Base-by-base conservation (phyloP, 352 stramenopile genomes). In the Phytophthora citricola region DNA sequence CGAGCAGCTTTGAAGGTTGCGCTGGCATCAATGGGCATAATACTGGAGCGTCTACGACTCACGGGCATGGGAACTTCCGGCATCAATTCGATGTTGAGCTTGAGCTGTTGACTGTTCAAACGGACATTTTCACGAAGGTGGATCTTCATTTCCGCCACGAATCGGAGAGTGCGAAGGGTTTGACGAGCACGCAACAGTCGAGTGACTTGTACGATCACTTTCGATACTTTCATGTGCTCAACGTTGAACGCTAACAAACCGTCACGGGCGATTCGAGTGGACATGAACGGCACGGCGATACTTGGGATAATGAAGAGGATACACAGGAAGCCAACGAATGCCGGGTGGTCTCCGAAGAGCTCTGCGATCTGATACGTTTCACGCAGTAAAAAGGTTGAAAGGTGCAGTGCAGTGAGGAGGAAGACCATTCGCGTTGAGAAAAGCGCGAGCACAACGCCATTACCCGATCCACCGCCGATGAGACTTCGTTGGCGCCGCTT, bases 61-160 rank as follows among this genome's bases (percentile, higher is more conserved):
- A 29, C 43, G 6, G 69, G 69, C 49, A 69, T 57, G 0, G 60
- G 60, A 5, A 74, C 66, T 36, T 73, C 65, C 2, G 65, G 64
- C 58, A 72, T 49, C 31, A 68, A 31, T 12, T 61, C 44, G 17
- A 69, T 65, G 47, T 60, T 64, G 11, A 54, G 32, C 34, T 56
- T 49, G 3, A 59, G 24, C 20, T 57, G 44, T 39, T 74, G 15
- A 9, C 22, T 57, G 22, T 48, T 54, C 31, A 64, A 60, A n/a
- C 68, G 74, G 26, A 78, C 76, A 32, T 72, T 86, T 62, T 91
- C 84, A 6, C 63, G 70, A 22, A 93, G 63, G 46, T 93, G 89
- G 24, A 93, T 80, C 66, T 93, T 93, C 80, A 91, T 90, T 59
- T 93, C 84, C 7, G 84, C 84, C 3, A 93, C 69, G 29, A 91